These are phyloP conservation scores for Chenopodium album DNA, from an alignment of 148 eudicot genomes.

Conservation along the genomic window DNA sequence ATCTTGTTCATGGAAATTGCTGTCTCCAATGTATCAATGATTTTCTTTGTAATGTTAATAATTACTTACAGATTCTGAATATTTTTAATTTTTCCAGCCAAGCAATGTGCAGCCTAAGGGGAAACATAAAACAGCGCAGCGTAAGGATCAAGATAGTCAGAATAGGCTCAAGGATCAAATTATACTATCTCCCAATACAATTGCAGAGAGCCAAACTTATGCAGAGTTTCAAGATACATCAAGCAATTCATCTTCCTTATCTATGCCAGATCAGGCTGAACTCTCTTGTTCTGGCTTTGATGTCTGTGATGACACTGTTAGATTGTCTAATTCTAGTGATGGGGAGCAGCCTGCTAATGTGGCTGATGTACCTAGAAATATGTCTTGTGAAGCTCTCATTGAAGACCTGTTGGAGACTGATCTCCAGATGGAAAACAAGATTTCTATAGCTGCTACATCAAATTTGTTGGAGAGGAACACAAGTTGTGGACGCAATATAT, in stretches of 20 bases:
- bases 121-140: slow-evolving; percentile 43
- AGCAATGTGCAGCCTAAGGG: slow-evolving; percentile 37
- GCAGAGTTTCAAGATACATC: slow-evolving; percentile 29
- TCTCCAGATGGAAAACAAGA: slow-evolving; percentile 12
- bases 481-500: slow-evolving; percentile 24
- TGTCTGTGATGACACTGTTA: slow-evolving; percentile 6
- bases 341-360: slow-evolving; percentile 25
- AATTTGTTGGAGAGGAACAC: slow-evolving; percentile 12
- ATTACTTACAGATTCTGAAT: neutral
- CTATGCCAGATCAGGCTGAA: slow-evolving; percentile 34
- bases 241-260: slow-evolving; percentile 25
- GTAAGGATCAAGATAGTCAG: slow-evolving; percentile 22
- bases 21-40: neutral
- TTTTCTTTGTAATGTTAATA: neutral
- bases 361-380: slow-evolving; percentile 17
- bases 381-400: slow-evolving; percentile 13
- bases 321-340: slow-evolving; percentile 18
- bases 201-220: slow-evolving; percentile 35
- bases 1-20: neutral
- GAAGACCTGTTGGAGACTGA: slow-evolving; percentile 14
- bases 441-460: slow-evolving; percentile 10
- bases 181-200: slow-evolving; percentile 26
- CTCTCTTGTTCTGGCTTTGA: slow-evolving; percentile 29
- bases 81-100: slow-evolving; percentile 36
- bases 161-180: slow-evolving; percentile 34